Evolutionary conservation across 2,329 filamentous ascomycete species (phyloP), one percentile per base, ranked within the genome.

Genomic region (Diaporthe velutina): DNA sequence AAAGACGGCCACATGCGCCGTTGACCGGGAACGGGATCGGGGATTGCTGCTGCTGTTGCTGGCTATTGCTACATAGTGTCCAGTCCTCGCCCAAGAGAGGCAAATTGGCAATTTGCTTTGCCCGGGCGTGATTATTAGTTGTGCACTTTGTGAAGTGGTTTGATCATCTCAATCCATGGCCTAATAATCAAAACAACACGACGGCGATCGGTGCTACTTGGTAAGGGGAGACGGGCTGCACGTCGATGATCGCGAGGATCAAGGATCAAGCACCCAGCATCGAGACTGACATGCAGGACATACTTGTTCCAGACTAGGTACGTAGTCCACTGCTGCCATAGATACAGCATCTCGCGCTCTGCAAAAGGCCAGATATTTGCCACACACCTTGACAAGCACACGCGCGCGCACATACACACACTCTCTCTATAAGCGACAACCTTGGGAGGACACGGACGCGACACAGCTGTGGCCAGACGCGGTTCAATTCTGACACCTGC

Each of bases 21-120:
- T 25, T 67, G 6, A 30, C 25, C 61, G 45, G 45, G 45, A 38
- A 28, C 61, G 30, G 61, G 42, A 52, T 52, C 30, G 30, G 28
- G 30, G 28, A 2, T 54, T 54, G 33, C 22, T 22, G 17, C 42
- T n/a, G 61, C 19, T 60, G 22, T 25, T n/a, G 55, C 19, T 57
- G 12, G 35, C 9, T 38, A 15, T n/a, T 2, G 38, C 9, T 12
- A 22, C 22, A 4, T n/a, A n/a, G n/a, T n/a, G n/a, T n/a, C n/a
- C n/a, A n/a, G n/a, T 30, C 4, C 13, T 45, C 40, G 15, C n/a
- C 38, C n/a, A n/a, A n/a, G 25, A 3, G 60, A 25, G 30, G 45
- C n/a, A 54, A 68, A 68, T 54, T 68, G 48, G 33, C 64, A 68
- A 68, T 68, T 40, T 68, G 64, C n/a, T 22, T 28, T 50, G 22